Evolutionary conservation across 2,329 filamentous ascomycete species (phyloP).

Genomic region (Ophiostoma sp.): DNA sequence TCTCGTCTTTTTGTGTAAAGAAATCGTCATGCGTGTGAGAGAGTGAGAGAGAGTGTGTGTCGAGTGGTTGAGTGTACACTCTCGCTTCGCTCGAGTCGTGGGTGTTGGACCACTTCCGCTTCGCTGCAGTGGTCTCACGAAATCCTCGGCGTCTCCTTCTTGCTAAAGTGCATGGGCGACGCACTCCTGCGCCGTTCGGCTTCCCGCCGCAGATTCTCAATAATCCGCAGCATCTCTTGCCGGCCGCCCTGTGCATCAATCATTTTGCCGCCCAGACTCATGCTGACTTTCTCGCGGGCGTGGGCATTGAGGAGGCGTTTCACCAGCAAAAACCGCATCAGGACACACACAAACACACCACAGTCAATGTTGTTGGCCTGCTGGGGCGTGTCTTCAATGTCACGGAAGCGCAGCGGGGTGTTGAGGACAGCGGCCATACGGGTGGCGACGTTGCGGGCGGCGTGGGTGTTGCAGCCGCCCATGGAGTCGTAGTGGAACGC

Average conservation of each 20-base stretch:
- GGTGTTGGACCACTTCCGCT: neutral
- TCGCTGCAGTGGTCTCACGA: conserved; percentile 35
- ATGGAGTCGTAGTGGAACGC: conserved; percentile 97
- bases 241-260: conserved; percentile 78
- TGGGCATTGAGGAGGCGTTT: conserved; percentile 78
- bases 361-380: conserved; percentile 94
- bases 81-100: too few species aligned
- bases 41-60: too few species aligned
- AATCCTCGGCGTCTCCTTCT: conserved; percentile 45
- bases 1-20: neutral
- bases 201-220: conserved; percentile 83
- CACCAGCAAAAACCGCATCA: conserved; percentile 91
- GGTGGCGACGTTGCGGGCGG: conserved; percentile 68
- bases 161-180: conserved; percentile 36
- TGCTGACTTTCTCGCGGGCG: conserved; percentile 82
- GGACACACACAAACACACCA: conserved; percentile 90
- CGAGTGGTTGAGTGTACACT: too few species aligned
- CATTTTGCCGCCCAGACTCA: conserved; percentile 85
- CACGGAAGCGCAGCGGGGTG: conserved; percentile 70
- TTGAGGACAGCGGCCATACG: conserved; percentile 70
- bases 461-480: conserved; percentile 69
- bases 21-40: neutral
- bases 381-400: conserved; percentile 81
- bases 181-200: conserved; percentile 69
- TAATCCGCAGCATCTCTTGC: conserved; percentile 88